These are phyloP conservation scores for Psilocybe subaeruginosa DNA, from an alignment of 768 basidiomycete genomes.

Conservation along the genomic window DNA sequence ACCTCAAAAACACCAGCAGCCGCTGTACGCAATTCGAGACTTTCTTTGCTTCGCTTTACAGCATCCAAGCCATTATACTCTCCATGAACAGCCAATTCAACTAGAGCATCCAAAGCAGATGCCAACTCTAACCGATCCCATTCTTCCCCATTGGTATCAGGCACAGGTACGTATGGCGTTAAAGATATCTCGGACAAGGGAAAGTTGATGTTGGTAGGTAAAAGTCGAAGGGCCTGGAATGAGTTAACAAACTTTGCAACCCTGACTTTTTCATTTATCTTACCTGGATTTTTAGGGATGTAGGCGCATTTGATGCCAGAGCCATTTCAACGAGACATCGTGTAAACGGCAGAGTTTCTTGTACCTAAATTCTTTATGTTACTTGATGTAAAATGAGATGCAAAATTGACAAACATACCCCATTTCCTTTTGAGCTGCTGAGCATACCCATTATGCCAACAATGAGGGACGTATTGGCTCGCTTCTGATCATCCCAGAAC, in stretches of 20 bases:
- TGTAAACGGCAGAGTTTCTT: conserved; percentile 60
- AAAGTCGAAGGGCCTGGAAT: conserved; percentile 46
- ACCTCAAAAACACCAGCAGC: conserved; percentile 89
- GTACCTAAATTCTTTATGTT: conserved; percentile 39
- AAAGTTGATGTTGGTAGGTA: conserved; percentile 52
- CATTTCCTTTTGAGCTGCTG: conserved; percentile 68
- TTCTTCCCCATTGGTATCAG: conserved; percentile 87
- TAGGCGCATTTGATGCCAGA: conserved; percentile 93
- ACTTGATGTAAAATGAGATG: not conserved
- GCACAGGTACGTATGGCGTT: conserved; percentile 76
- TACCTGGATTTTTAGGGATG: conserved; percentile 85
- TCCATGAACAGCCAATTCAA: conserved; percentile 84
- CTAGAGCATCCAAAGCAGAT: conserved; percentile 80
- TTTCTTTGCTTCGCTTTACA: conserved; percentile 62
- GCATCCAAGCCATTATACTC: conserved; percentile 79
- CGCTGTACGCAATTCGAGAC: conserved; percentile 73
- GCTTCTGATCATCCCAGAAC: conserved; percentile 94
- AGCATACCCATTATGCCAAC: conserved; percentile 88
- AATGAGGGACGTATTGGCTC: conserved; percentile 76
- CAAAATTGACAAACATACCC: conserved; percentile 42
- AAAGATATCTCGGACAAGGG: conserved; percentile 69
- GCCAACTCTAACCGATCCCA: conserved; percentile 87
- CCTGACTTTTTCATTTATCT: conserved; percentile 2
- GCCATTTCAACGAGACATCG: conserved; percentile 87
- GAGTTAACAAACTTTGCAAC: not conserved